phyloP scores from a whole-genome alignment of 2,329 filamentous ascomycete species.

The Cryphonectria japonica region DNA sequence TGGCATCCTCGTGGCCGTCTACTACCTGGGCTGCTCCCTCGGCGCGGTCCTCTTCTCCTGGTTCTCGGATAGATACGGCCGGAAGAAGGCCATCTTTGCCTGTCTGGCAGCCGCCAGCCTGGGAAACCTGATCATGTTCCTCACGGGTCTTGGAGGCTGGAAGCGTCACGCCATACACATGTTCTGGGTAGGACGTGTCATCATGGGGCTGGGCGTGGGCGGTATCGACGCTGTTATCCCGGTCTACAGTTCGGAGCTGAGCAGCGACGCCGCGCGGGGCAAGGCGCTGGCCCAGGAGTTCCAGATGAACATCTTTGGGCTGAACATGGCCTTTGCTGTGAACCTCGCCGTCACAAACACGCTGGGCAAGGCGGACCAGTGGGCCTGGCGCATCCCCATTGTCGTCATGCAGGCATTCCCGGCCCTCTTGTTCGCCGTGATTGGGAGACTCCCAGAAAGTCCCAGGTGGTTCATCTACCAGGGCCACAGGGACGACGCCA shows the following conservation, averaged over 20 bases:
- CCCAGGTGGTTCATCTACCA: constrained; percentile 62
- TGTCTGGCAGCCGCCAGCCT: constrained; percentile 27
- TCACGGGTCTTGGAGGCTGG: constrained; percentile 26
- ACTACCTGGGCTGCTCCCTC: constrained; percentile 63
- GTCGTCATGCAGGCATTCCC: constrained; percentile 65
- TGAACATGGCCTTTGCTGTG: constrained; percentile 64
- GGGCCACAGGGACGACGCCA: constrained; percentile 53
- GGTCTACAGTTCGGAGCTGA: constrained; percentile 61
- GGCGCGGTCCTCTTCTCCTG: constrained; percentile 45
- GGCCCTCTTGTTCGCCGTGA: constrained; percentile 54
- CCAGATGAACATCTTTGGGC: constrained; percentile 65
- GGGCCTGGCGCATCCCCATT: constrained; percentile 66
- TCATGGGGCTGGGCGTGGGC: constrained; percentile 54
- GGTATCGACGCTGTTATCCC: constrained; percentile 65
- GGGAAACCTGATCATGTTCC: constrained; percentile 28
- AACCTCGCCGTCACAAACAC: constrained; percentile 58
- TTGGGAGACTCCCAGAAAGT: constrained; percentile 58
- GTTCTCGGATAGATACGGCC: constrained; percentile 23
- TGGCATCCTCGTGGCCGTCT: constrained; percentile 58
- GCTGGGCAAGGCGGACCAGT: constrained; percentile 59
- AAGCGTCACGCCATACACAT: constrained; percentile 17
- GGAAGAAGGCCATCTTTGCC: constrained; percentile 28
- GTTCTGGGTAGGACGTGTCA: constrained; percentile 34
- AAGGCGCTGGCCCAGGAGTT: constrained; percentile 65
- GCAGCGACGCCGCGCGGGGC: constrained; percentile 59